phyloP scores from a whole-genome alignment of 129 eudicot genomes.

The Chrysanthemum makinoi region DNA sequence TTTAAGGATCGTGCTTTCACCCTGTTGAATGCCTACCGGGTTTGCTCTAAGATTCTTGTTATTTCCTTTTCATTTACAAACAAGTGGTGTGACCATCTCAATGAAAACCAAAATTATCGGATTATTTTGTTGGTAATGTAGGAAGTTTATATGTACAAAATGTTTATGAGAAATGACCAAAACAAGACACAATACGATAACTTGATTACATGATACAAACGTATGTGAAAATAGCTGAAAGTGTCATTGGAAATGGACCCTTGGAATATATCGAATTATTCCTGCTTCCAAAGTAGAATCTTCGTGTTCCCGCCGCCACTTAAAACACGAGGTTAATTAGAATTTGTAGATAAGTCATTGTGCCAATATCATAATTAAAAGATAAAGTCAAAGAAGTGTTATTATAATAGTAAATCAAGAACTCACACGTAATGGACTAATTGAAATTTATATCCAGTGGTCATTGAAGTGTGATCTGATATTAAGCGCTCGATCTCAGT shows the following conservation, averaged over 20 bases:
- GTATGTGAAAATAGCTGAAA: neutral
- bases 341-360: neutral
- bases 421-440: slow-evolving; percentile 42
- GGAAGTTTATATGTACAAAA: neutral
- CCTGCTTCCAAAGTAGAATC: slow-evolving; percentile 17
- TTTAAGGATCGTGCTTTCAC: neutral
- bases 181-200: neutral
- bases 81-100: neutral
- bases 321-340: neutral
- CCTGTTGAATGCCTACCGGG: neutral
- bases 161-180: neutral
- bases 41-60: neutral
- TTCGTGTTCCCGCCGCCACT: slow-evolving; percentile 25
- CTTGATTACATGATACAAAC: neutral
- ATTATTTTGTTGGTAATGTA: neutral
- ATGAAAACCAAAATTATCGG: neutral
- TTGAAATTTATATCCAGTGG: slow-evolving; percentile 17
- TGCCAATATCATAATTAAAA: neutral
- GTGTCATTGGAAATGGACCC: neutral
- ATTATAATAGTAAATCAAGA: neutral
- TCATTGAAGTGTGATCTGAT: slow-evolving; percentile 12
- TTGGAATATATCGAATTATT: too few species aligned
- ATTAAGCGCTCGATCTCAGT: slow-evolving; percentile 12
- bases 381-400: neutral
- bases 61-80: neutral